A percentile compares a stretch with the other conserved stretches of the same genome.
phyloP scores from a whole-genome alignment of 148 eudicot genomes.

The Rhododendron williamsianum region DNA sequence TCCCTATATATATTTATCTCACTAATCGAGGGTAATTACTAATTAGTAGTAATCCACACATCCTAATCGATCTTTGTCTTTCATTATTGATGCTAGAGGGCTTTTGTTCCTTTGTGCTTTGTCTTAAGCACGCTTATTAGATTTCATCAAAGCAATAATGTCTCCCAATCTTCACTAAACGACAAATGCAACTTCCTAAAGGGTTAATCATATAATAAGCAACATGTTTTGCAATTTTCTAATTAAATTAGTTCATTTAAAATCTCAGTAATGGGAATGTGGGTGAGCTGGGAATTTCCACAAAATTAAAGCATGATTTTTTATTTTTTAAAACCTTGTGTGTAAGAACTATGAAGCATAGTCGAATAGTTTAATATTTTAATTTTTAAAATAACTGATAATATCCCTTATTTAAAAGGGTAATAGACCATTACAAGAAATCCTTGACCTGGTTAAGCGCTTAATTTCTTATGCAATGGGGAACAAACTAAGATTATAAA shows the following conservation, averaged over 20 bases:
- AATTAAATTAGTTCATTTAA: not conserved
- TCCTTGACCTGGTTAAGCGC: not conserved
- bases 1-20: not conserved
- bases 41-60: not conserved
- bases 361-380: not conserved
- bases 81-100: slow-evolving; percentile 9
- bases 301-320: not conserved
- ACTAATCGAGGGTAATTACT: not conserved
- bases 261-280: not conserved
- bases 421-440: not conserved
- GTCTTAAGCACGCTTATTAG: slow-evolving; percentile 16
- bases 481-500: not conserved
- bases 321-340: not conserved
- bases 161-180: slow-evolving; percentile 12
- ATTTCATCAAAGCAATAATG: slow-evolving; percentile 2
- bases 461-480: not conserved
- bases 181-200: slow-evolving; percentile 18
- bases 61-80: slow-evolving; percentile 5
- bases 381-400: not conserved
- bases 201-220: not conserved
- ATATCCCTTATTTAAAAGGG: not conserved
- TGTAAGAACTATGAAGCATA: not conserved
- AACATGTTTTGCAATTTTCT: not conserved
- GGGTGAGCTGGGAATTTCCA: not conserved
- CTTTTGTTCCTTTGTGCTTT: slow-evolving; percentile 15